phyloP scores from a whole-genome alignment of 306 rosid genomes.

The Inga laurina region DNA sequence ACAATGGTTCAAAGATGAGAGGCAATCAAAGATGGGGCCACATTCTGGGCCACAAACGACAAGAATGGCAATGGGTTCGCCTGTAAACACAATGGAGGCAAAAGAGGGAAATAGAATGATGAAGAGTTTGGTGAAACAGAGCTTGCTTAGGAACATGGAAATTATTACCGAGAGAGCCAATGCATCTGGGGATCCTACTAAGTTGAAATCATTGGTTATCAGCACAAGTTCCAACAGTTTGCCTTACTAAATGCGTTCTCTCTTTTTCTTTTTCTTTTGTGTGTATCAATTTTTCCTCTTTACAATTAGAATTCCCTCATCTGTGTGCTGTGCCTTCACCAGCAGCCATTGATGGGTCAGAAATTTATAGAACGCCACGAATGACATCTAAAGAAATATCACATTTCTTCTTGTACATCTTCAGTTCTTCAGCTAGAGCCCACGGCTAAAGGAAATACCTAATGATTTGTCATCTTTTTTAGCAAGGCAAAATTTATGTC shows the following conservation, averaged over 20 bases:
- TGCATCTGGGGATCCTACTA: conserved; percentile 55
- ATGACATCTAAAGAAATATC: neutral
- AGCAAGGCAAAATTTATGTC: neutral
- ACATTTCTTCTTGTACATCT: conserved; percentile 4
- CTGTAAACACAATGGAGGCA: conserved; percentile 50
- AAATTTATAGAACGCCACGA: neutral
- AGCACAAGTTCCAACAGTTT: conserved; percentile 96
- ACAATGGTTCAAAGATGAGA: conserved; percentile 89
- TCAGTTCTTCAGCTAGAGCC: neutral
- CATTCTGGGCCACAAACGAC: conserved; percentile 95
- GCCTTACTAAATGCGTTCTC: conserved; percentile 53
- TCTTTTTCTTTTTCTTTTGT: neutral
- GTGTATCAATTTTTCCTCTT: neutral
- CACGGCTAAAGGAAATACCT: neutral
- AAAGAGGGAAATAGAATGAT: conserved; percentile 80
- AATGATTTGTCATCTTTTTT: neutral
- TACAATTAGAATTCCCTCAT: neutral
- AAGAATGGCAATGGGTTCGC: conserved; percentile 65
- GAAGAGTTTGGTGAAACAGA: conserved; percentile 91
- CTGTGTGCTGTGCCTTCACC: conserved; percentile 3
- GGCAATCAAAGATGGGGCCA: conserved; percentile 73
- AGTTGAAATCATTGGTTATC: conserved; percentile 65
- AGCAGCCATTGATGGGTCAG: conserved; percentile 15
- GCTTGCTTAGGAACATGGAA: conserved; percentile 83
- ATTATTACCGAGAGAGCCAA: conserved; percentile 76